Evolutionary conservation across 2,329 filamentous ascomycete species (phyloP), one percentile per base, ranked within the genome.

Genomic region (Penicillium occitanis): DNA sequence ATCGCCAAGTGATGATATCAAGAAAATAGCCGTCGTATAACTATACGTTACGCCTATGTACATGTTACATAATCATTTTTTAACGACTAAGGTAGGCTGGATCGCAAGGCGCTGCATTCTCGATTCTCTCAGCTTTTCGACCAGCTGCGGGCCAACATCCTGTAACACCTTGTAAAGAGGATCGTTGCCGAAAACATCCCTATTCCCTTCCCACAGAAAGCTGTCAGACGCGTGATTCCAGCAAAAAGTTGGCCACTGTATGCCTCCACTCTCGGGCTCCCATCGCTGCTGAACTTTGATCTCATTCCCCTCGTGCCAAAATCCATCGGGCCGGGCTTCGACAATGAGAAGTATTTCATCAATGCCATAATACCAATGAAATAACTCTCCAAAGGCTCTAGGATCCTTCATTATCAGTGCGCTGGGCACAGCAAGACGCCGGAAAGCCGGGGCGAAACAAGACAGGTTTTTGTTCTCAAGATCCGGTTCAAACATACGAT

Each of bases 371-470:
- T 61, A 61, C 14, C 19, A 50, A 8, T 61, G 37, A 33, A 61
- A 61, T n/a, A 61, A 61, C 28, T 61, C 59, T 44, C 6, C 22
- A 1, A 61, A 13, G 6, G 59, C 40, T 46, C 28, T 19, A 42
- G 59, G 59, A n/a, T 61, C 59, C 44, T 50, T 50, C 19, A 50
- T 46, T 33, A 61, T 25, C 42, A 61, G 25, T 37, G 40, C 28
- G 42, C 44, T 44, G 40, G 59, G 42, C 59, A 61, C 59, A 50
- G 59, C 59, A 61, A 61, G 59, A 33, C 59, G 59, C 25, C 37
- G 40, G 28, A 61, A 61, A 44, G 28, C 42, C 28, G 59, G 59
- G n/a, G 40, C 40, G 28, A 30, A 44, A 61, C 37, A 19, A 61
- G 37, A 42, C 7, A 61, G 22, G 40, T 46, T 61, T 61, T 44